Conservation (phyloP, 2,329 filamentous ascomycete genomes). For the Trichophyton schoenleinii region DNA sequence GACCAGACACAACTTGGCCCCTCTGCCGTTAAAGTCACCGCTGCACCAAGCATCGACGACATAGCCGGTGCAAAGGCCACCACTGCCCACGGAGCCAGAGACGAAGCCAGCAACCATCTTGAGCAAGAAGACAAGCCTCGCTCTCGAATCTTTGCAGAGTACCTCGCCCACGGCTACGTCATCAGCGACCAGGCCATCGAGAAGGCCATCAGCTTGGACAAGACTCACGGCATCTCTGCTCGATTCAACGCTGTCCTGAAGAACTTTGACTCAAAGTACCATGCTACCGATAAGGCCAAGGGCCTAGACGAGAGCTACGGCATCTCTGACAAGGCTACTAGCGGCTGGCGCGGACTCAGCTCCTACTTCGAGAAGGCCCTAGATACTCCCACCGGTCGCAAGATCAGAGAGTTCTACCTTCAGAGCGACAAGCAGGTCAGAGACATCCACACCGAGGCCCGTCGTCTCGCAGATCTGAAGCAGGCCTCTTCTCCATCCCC, state of each 20-base stretch:
- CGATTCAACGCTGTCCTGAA: slow-evolving; percentile 67
- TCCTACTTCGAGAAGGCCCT: slow-evolving; percentile 94
- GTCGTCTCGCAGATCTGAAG: slow-evolving; percentile 80
- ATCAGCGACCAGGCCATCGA: slow-evolving; percentile 67
- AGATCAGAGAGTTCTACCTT: slow-evolving; percentile 76
- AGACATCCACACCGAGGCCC: slow-evolving; percentile 86
- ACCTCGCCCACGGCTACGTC: slow-evolving; percentile 87
- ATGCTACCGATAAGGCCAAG: slow-evolving; percentile 75
- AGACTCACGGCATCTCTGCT: slow-evolving; percentile 71
- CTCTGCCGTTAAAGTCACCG: slow-evolving; percentile 62
- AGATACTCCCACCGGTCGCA: slow-evolving; percentile 76
- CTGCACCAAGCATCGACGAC: slow-evolving; percentile 55
- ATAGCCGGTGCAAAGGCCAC: slow-evolving; percentile 48
- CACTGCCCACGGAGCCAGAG: slow-evolving; percentile 40
- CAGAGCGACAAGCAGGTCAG: slow-evolving; percentile 76
- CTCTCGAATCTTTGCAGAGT: slow-evolving; percentile 85
- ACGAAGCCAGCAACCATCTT: slow-evolving; percentile 53
- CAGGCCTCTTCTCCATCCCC: slow-evolving; percentile 33
- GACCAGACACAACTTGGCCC: slow-evolving; percentile 89
- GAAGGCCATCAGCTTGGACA: slow-evolving; percentile 73
- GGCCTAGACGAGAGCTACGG: slow-evolving; percentile 75
- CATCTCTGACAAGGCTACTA: slow-evolving; percentile 59
- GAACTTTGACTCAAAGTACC: slow-evolving; percentile 71
- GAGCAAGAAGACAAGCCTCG: slow-evolving; percentile 95
- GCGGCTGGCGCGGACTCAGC: slow-evolving; percentile 53